Evolutionary conservation across 495 filamentous ascomycete species (phyloP).

Genomic region (Penicillium malachiteum): DNA sequence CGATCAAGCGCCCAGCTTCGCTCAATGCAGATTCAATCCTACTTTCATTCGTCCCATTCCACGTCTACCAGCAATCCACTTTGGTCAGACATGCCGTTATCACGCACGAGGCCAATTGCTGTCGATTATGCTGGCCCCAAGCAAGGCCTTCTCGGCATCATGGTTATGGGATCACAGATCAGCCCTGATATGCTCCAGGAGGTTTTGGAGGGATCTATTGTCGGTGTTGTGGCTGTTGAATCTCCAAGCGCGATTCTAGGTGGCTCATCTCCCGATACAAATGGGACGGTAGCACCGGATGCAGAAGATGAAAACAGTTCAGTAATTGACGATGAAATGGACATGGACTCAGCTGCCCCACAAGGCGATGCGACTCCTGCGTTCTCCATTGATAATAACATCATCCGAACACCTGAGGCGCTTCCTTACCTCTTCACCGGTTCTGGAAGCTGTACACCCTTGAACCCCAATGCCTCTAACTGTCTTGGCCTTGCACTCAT

Average conservation of each 20-base stretch:
- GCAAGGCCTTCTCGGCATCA: conserved; percentile 51
- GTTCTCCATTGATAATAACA: conserved; percentile 14
- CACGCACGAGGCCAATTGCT: conserved; percentile 48
- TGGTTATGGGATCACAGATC: conserved; percentile 52
- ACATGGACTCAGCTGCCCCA: conserved; percentile 22
- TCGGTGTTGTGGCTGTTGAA: conserved; percentile 56
- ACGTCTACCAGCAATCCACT: conserved; percentile 32
- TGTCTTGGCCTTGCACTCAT: conserved; percentile 55
- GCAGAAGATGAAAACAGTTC: conserved; percentile 11
- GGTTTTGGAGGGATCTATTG: conserved; percentile 57
- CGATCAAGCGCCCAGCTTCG: conserved; percentile 68
- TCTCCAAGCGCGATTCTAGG: conserved; percentile 36
- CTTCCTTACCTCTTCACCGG: conserved; percentile 46
- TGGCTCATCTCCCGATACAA: not conserved
- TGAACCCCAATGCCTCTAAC: conserved; percentile 43
- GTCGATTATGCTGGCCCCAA: conserved; percentile 53
- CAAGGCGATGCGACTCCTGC: not conserved
- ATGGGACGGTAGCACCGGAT: not conserved
- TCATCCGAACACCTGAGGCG: conserved; percentile 35
- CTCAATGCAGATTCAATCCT: conserved; percentile 78
- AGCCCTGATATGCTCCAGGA: conserved; percentile 46
- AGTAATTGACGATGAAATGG: conserved; percentile 20
- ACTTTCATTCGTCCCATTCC: conserved; percentile 60
- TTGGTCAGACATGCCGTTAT: conserved; percentile 52
- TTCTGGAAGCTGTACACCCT: conserved; percentile 37